Evolutionary conservation across 768 basidiomycete species (phyloP).

Genomic region (Pleurotus pulmonarius): DNA sequence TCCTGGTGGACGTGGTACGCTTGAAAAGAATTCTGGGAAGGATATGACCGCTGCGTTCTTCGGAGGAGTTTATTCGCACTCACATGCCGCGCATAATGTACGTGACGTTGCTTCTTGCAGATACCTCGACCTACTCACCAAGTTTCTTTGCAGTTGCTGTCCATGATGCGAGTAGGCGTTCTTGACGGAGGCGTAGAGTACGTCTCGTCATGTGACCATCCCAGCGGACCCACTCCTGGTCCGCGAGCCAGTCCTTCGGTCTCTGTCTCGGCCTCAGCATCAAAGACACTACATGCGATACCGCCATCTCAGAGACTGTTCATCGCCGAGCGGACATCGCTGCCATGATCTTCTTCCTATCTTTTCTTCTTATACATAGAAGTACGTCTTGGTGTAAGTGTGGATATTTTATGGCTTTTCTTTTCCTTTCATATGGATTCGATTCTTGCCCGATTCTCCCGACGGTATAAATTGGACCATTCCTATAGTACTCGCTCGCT

Average conservation of each 20-base stretch:
- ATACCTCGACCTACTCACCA: background rate
- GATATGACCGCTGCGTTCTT: conserved; percentile 85
- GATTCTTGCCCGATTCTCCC: too few relatives aligned
- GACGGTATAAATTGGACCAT: too few relatives aligned
- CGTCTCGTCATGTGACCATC: background rate
- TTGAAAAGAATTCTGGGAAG: conserved; percentile 64
- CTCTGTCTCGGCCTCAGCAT: conserved; percentile 6
- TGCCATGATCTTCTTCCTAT: too few relatives aligned
- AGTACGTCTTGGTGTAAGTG: too few relatives aligned
- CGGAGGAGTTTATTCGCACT: conserved; percentile 81
- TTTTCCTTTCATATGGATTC: too few relatives aligned
- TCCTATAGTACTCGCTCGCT: too few relatives aligned
- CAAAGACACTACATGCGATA: conserved; percentile 34
- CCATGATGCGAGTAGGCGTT: conserved; percentile 76
- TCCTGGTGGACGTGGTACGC: conserved; percentile 68
- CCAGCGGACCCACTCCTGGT: too few relatives aligned
- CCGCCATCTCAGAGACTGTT: conserved; percentile 43
- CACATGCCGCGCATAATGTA: conserved; percentile 79
- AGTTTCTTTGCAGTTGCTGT: conserved; percentile 44
- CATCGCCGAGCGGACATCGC: conserved; percentile 26
- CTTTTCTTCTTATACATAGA: too few relatives aligned
- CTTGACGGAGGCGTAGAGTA: conserved; percentile 63
- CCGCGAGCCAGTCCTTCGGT: background rate
- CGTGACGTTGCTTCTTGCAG: conserved; percentile 17
- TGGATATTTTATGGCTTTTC: too few relatives aligned